Conservation (phyloP, 371 early-diverging fungal species). For the Cokeromyces recurvatus region DNA sequence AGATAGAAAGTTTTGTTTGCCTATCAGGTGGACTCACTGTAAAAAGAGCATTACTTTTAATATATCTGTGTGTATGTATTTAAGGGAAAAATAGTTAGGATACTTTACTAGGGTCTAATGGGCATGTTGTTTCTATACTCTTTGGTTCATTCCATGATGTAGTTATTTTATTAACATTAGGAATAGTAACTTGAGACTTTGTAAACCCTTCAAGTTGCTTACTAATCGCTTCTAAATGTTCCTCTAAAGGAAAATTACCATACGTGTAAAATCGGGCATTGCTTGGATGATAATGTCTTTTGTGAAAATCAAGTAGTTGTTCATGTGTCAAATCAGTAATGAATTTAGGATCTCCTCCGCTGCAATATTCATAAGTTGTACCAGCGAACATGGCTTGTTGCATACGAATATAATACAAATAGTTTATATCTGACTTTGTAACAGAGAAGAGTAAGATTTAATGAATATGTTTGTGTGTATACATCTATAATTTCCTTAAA, state of each 20-base stretch:
- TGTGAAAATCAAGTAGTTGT: constrained; percentile 79
- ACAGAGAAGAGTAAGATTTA: neutral
- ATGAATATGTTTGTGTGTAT: too few relatives aligned
- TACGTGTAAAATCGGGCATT: constrained; percentile 89
- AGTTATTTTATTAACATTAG: constrained; percentile 50
- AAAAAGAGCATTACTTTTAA: constrained; percentile 1
- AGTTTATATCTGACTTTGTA: constrained; percentile 74
- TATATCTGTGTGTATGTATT: neutral
- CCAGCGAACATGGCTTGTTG: constrained; percentile 84
- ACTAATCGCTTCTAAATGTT: constrained; percentile 69
- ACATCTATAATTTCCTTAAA: too few relatives aligned
- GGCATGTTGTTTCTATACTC: constrained; percentile 51
- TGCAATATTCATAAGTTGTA: constrained; percentile 76
- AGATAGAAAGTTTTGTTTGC: constrained; percentile 74
- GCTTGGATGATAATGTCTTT: constrained; percentile 83
- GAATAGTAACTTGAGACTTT: constrained; percentile 21
- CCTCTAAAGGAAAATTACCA: constrained; percentile 78
- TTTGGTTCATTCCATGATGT: constrained; percentile 48
- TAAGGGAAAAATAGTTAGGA: too few relatives aligned
- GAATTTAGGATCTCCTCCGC: constrained; percentile 89
- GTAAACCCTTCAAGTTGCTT: constrained; percentile 43
- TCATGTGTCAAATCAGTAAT: constrained; percentile 87
- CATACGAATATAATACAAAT: constrained; percentile 68
- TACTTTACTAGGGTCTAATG: constrained; percentile 72
- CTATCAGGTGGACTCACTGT: constrained; percentile 73